Conservation (phyloP, 257 asterid genomes). For the Cinchona pubescens region DNA sequence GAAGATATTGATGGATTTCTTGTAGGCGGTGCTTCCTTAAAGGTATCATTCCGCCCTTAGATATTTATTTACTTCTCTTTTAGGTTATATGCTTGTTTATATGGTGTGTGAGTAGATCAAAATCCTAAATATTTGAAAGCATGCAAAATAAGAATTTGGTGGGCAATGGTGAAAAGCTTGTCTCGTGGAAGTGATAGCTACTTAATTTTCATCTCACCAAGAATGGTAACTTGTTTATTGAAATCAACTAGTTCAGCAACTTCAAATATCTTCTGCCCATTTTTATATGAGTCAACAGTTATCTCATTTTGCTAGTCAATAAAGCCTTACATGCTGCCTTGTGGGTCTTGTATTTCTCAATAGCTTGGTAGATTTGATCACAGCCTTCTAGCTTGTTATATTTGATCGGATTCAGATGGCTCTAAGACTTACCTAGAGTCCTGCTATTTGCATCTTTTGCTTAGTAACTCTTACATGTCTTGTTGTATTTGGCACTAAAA, state of each 20-base stretch:
- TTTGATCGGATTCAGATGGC: not conserved
- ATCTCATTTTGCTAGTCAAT: not conserved
- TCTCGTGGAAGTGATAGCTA: not conserved
- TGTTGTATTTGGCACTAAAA: not conserved
- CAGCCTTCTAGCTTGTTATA: no score
- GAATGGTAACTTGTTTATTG: no score
- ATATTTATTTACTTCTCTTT: not conserved
- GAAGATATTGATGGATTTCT: constrained; percentile 85
- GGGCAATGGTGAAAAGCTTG: not conserved
- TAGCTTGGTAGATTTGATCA: no score
- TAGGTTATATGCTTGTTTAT: not conserved
- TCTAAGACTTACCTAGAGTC: not conserved
- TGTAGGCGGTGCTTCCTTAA: constrained; percentile 97
- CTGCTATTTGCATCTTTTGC: not conserved
- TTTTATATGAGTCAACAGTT: not conserved
- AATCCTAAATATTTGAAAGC: not conserved
- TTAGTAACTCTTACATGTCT: not conserved
- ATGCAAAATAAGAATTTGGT: not conserved
- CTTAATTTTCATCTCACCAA: not conserved
- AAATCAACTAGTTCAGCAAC: not conserved
- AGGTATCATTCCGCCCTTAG: constrained; percentile 41
- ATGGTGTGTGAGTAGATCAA: not conserved
- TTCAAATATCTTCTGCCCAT: not conserved
- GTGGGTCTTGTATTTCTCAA: not conserved
- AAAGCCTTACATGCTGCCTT: not conserved